A percentile compares a stretch with the other conserved stretches of the same genome.
Conservation (phyloP, 441 rosid genomes). For the Mallotus japonicus region DNA sequence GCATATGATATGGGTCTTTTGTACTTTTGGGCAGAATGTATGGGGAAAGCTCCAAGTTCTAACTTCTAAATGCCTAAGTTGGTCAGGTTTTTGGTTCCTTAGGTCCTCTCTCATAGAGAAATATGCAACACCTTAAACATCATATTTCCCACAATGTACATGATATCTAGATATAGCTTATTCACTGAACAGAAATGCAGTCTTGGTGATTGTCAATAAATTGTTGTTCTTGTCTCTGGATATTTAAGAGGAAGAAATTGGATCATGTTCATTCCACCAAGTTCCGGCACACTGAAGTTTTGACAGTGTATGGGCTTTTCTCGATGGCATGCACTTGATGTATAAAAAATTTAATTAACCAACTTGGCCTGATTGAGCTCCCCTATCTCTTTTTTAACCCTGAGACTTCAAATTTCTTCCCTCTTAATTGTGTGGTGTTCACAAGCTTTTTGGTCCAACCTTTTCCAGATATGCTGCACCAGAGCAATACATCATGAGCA, state of each 20-base stretch:
- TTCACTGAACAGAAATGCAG: not conserved
- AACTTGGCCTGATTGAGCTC: not conserved
- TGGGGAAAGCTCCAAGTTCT: not conserved
- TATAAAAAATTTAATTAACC: not conserved
- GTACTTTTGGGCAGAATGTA: not conserved
- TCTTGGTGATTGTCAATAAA: not conserved
- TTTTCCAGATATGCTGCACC: constrained; percentile 82
- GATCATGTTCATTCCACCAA: not conserved
- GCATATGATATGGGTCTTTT: not conserved
- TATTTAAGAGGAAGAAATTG: not conserved
- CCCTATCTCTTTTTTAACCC: no score
- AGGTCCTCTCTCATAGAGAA: not conserved
- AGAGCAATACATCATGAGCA: constrained; percentile 98
- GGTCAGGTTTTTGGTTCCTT: constrained; percentile 1
- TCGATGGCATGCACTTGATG: not conserved
- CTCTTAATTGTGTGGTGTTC: not conserved
- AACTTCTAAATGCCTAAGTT: not conserved
- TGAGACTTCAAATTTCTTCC: not conserved
- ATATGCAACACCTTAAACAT: not conserved
- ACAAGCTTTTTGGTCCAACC: not conserved
- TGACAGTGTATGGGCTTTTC: not conserved
- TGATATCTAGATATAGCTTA: not conserved
- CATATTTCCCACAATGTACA: not conserved
- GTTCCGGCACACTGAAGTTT: not conserved
- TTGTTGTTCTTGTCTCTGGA: not conserved